Evolutionary conservation across 768 basidiomycete species (phyloP), one percentile per base, ranked within the genome.

Genomic region (Amanita pseudoporphyria): DNA sequence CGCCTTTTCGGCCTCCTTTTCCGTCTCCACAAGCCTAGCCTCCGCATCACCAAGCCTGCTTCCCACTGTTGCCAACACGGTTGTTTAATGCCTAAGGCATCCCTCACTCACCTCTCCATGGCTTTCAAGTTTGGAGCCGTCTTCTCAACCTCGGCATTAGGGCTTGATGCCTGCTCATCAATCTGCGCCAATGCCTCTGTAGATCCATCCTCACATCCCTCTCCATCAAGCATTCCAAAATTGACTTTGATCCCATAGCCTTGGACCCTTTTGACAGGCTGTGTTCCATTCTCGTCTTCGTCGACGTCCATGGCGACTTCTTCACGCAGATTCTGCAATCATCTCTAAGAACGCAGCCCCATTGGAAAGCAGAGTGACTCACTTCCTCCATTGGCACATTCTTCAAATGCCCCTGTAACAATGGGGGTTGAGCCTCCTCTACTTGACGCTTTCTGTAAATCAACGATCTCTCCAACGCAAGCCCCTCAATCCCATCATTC

Each of bases 51-150:
- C 91, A 22, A 93, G 71, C 51, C 89, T 86, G n/a, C 4, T 40
- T 10, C 22, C 9, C 1, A 16, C 7, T 16, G 33, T 54, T 7
- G 18, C 21, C 5, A 6, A n/a, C 14, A 6, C 14, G 39, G n/a
- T n/a, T n/a, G n/a, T n/a, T n/a, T n/a, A n/a, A n/a, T n/a, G n/a
- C 36, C 22, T 9, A n/a, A 19, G 13, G 18, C 24, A 1, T 60
- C 3, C 6, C 5, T 22, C 6, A 10, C 81, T 16, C 52, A 86
- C 85, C 84, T 72, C 55, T 97, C 93, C 56, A 95, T 87, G 0
- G 95, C 95, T 64, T 98, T 98, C 79, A 97, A 73, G 62, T 98
- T 99, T 9, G 95, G 94, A 1, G 91, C 88, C 84, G 97, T 89
- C 45, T 80, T 77, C 57, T 94, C 91, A 45, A 97, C 93, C 55